phyloP scores from a whole-genome alignment of 768 basidiomycete species.

The Leccinum variicolor region DNA sequence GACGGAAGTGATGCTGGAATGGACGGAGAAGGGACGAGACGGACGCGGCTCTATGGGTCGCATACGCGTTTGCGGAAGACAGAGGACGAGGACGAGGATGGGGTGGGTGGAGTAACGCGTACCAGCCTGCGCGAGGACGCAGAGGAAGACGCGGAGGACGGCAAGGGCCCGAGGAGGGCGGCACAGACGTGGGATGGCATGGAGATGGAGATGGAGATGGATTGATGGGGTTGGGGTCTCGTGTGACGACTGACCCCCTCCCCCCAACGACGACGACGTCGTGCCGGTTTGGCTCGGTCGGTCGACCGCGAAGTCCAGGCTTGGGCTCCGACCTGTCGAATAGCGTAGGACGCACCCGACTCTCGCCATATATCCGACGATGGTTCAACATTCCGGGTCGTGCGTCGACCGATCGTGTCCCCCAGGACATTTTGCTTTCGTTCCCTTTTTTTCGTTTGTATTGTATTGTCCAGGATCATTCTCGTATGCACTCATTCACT shows the following conservation, averaged over 20 bases:
- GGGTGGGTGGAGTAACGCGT: not conserved
- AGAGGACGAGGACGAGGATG: not conserved
- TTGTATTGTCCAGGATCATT: not conserved
- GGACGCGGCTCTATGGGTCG: not conserved
- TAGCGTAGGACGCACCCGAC: not conserved
- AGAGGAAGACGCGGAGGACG: not conserved
- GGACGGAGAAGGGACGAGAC: not conserved
- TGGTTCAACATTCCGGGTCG: not conserved
- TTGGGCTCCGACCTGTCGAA: not conserved
- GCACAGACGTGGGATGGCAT: conserved; percentile 38
- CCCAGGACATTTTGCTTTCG: not conserved
- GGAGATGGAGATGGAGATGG: conserved; percentile 52
- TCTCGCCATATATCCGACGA: not conserved
- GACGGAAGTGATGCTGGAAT: not conserved
- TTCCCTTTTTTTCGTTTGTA: not conserved
- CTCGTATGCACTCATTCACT: not conserved
- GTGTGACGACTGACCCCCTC: not conserved
- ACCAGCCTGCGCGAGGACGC: conserved; percentile 6
- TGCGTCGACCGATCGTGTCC: not conserved
- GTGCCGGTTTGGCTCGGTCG: not conserved
- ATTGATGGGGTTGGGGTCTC: not conserved
- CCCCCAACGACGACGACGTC: not conserved
- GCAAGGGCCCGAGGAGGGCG: not conserved
- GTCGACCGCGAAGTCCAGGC: not conserved
- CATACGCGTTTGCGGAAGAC: not conserved